Conservation (phyloP, 805 yeast species). For the Wickerhamomyces xylosicus region DNA sequence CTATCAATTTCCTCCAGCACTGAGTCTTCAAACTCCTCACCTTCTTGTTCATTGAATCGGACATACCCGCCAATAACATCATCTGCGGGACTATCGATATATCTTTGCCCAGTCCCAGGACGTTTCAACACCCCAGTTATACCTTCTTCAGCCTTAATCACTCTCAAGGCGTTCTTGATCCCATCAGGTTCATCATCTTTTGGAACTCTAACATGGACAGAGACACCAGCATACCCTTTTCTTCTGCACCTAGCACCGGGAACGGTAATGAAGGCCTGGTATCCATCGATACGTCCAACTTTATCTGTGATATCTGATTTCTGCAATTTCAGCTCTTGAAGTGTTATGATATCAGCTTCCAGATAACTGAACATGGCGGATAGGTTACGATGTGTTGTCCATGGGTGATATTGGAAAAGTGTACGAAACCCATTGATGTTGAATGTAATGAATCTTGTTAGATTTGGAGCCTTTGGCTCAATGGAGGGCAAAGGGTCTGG, state of each 20-base stretch:
- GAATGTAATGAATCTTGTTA: slow-evolving; percentile 37
- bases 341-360: slow-evolving; percentile 66
- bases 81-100: slow-evolving; percentile 15
- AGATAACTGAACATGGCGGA: slow-evolving; percentile 38
- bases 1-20: slow-evolving; percentile 45
- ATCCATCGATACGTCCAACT: slow-evolving; percentile 45
- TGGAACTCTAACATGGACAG: slow-evolving; percentile 59
- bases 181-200: slow-evolving; percentile 29
- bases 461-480: too few species aligned
- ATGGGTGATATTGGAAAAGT: slow-evolving; percentile 73
- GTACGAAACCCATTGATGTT: slow-evolving; percentile 83
- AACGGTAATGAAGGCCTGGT: slow-evolving; percentile 54
- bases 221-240: slow-evolving; percentile 91
- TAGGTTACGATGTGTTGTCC: slow-evolving; percentile 41
- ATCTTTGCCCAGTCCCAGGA: slow-evolving; percentile 12
- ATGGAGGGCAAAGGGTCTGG: too few species aligned
- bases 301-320: slow-evolving; percentile 32
- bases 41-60: too few species aligned
- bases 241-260: slow-evolving; percentile 35
- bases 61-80: slow-evolving; percentile 60
- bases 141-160: slow-evolving; percentile 82
- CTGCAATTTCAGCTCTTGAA: slow-evolving; percentile 79
- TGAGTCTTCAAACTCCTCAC: slow-evolving; percentile 27
- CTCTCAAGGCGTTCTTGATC: slow-evolving; percentile 32
- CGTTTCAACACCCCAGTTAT: slow-evolving; percentile 52